Evolutionary conservation across 148 eudicot species (phyloP).

Genomic region (Persicaria tinctoria): DNA sequence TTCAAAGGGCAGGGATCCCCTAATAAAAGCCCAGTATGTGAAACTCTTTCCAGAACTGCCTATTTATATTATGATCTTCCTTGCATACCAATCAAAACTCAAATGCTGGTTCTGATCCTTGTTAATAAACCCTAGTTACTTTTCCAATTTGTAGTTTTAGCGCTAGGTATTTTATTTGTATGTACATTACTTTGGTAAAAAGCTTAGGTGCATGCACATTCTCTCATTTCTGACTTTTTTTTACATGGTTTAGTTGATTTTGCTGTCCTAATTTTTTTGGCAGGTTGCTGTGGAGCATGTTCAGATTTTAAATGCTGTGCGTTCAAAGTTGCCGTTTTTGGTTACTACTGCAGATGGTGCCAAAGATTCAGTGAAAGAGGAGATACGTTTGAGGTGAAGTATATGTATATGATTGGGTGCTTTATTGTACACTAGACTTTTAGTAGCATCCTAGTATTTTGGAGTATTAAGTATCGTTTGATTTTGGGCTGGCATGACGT

Average conservation of each 20-base stretch:
- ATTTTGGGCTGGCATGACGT: background rate
- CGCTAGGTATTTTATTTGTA: background rate
- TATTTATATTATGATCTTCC: background rate
- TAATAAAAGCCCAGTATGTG: too few species aligned
- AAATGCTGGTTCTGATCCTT: background rate
- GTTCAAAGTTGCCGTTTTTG: constrained; percentile 72
- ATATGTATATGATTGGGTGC: background rate
- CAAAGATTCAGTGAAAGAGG: constrained; percentile 74
- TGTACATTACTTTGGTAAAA: background rate
- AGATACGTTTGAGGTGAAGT: constrained; percentile 73
- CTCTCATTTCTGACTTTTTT: background rate
- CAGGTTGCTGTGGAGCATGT: constrained; percentile 91
- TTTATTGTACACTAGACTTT: background rate
- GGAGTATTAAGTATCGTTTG: background rate
- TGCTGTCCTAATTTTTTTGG: constrained; percentile 15
- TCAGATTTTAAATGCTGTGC: constrained; percentile 68
- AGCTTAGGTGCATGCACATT: background rate
- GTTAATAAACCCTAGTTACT: background rate
- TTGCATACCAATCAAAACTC: background rate
- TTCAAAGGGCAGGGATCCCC: background rate
- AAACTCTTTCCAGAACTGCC: too few species aligned
- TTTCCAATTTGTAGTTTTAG: background rate
- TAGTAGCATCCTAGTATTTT: background rate
- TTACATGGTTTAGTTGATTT: background rate
- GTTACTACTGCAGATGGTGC: constrained; percentile 80